phyloP scores from a whole-genome alignment of 441 rosid genomes.

The Euphorbia corollata region DNA sequence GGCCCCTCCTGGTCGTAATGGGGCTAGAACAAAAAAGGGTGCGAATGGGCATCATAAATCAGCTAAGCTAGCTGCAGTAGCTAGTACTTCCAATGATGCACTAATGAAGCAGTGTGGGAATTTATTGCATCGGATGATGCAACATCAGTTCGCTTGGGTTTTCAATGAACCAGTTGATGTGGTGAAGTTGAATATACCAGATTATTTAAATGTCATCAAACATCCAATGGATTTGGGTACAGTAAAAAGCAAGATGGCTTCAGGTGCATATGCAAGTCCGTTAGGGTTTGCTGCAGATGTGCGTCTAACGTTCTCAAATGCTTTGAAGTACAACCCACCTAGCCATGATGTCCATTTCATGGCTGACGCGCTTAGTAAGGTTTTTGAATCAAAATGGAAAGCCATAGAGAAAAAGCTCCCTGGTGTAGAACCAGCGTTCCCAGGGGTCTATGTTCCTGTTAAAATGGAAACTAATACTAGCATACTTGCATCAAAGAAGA shows the following conservation, averaged over 20 bases:
- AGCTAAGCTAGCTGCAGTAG: constrained; percentile 27
- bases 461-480: constrained; percentile 30
- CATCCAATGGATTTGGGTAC: constrained; percentile 94
- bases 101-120: constrained; percentile 67
- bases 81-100: constrained; percentile 24
- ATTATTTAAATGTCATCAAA: constrained; percentile 68
- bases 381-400: constrained; percentile 78
- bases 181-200: constrained; percentile 73
- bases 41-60: constrained; percentile 26
- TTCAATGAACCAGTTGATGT: constrained; percentile 76
- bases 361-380: constrained; percentile 57
- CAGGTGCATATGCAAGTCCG: constrained; percentile 58
- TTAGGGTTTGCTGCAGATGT: constrained; percentile 64
- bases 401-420: constrained; percentile 67
- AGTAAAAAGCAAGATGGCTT: constrained; percentile 45
- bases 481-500: constrained; percentile 34
- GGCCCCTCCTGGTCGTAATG: constrained; percentile 37
- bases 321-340: constrained; percentile 78
- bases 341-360: constrained; percentile 63
- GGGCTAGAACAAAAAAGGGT: constrained; percentile 38
- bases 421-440: constrained; percentile 27
- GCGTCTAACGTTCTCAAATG: constrained; percentile 74
- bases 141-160: constrained; percentile 56
- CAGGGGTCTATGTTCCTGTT: constrained; percentile 25
- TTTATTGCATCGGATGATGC: constrained; percentile 50